These are phyloP conservation scores for Diplosphaera chodatii DNA, from an alignment of 139 green algal genomes.

Conservation along the genomic window DNA sequence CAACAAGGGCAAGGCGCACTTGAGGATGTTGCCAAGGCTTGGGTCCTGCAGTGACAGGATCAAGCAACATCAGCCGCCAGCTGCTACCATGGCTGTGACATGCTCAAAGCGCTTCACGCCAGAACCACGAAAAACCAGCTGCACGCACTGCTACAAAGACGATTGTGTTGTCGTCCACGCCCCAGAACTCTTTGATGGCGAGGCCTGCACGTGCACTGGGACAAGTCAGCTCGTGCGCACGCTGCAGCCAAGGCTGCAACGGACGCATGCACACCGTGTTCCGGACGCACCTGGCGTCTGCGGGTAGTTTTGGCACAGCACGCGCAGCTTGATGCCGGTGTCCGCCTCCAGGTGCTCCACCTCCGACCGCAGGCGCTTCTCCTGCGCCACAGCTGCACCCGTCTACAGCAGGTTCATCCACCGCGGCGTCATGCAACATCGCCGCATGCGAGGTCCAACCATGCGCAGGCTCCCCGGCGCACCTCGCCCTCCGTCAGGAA, in stretches of 20 bases:
- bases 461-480: no score
- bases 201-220: conserved; percentile 47
- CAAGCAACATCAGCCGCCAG: no score
- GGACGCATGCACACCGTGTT: no score
- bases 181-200: conserved; percentile 93
- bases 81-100: no score
- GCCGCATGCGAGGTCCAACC: no score
- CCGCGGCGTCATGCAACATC: background rate
- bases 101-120: no score
- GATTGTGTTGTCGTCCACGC: conserved; percentile 88
- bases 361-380: conserved; percentile 54
- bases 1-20: conserved; percentile 34
- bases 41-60: conserved; percentile 31
- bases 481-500: conserved; percentile 83
- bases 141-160: conserved; percentile 92
- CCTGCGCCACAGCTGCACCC: no score
- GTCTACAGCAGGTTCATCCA: no score
- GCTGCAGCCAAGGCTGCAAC: no score
- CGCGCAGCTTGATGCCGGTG: conserved; percentile 87
- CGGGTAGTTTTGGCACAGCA: conserved; percentile 97
- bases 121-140: no score
- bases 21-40: conserved; percentile 85
- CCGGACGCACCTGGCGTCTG: conserved; percentile 70
- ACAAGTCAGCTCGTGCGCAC: no score
- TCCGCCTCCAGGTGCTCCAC: conserved; percentile 75